These are phyloP conservation scores for Wickerhamomyces xylosicus DNA, from an alignment of 805 yeast genomes.

Conservation along the genomic window DNA sequence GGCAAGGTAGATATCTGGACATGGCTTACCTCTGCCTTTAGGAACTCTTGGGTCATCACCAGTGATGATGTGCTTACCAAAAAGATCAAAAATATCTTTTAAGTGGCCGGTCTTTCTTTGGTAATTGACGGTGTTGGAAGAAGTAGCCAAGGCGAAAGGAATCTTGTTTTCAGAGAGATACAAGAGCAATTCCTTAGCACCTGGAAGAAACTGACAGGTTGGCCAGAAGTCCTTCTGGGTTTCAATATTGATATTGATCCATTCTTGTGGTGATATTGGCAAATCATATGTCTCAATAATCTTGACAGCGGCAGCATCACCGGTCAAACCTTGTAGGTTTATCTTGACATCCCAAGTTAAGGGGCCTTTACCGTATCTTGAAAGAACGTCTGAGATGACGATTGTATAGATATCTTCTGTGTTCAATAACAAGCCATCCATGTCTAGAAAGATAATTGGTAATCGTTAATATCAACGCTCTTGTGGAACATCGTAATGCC, in stretches of 20 bases:
- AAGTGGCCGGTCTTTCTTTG: constrained; percentile 67
- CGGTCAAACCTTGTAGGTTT: constrained; percentile 86
- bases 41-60: constrained; percentile 87
- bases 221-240: constrained; percentile 52
- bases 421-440: constrained; percentile 92
- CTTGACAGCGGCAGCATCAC: constrained; percentile 39
- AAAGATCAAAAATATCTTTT: constrained; percentile 48
- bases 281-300: constrained; percentile 62
- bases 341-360: constrained; percentile 87
- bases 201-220: constrained; percentile 62
- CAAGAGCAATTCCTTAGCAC: constrained; percentile 63
- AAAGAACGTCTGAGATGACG: constrained; percentile 57
- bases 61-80: constrained; percentile 60
- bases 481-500: no score
- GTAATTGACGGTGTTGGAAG: constrained; percentile 56
- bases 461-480: background rate
- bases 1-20: constrained; percentile 84
- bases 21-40: constrained; percentile 84
- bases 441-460: constrained; percentile 32
- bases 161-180: constrained; percentile 39
- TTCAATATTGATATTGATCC: constrained; percentile 37
- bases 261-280: constrained; percentile 58
- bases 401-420: constrained; percentile 89
- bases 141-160: constrained; percentile 89
- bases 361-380: constrained; percentile 64